Evolutionary conservation across 2,329 filamentous ascomycete species (phyloP).

Genomic region (Paecilomyces dactylethromorphus): DNA sequence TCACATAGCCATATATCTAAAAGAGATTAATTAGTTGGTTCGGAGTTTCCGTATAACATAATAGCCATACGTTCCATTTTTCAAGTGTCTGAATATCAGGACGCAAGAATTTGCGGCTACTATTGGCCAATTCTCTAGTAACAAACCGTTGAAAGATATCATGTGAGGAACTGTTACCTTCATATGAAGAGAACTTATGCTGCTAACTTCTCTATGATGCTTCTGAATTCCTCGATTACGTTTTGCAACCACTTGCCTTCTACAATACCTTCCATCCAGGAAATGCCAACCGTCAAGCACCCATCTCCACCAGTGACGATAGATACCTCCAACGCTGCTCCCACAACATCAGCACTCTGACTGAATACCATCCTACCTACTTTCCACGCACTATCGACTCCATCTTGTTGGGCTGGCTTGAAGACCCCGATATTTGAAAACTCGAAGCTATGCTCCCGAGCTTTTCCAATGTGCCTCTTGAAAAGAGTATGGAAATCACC

Average conservation of each 20-base stretch:
- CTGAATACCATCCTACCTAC: conserved; percentile 3
- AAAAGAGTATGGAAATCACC: neutral
- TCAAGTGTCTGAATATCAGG: no score
- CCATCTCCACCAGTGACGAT: conserved; percentile 3
- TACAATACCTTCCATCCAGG: neutral
- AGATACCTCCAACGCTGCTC: conserved; percentile 2
- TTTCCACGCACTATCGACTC: neutral
- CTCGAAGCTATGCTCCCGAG: neutral
- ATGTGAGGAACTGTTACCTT: no score
- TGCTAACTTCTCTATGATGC: neutral
- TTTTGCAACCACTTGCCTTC: neutral
- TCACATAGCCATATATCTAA: no score
- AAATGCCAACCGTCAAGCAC: neutral
- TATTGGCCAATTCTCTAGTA: no score
- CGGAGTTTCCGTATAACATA: no score
- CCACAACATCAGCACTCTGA: conserved; percentile 3
- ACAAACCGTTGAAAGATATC: no score
- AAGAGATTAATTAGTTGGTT: no score
- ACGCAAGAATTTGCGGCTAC: no score
- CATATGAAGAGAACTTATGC: no score
- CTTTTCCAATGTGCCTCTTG: neutral
- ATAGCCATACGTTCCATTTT: no score
- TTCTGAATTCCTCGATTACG: neutral
- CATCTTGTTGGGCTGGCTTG: neutral
- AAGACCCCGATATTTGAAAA: neutral